Evolutionary conservation across 2,329 filamentous ascomycete genomes (phyloP).

Genomic region (Colletotrichum sp.): DNA sequence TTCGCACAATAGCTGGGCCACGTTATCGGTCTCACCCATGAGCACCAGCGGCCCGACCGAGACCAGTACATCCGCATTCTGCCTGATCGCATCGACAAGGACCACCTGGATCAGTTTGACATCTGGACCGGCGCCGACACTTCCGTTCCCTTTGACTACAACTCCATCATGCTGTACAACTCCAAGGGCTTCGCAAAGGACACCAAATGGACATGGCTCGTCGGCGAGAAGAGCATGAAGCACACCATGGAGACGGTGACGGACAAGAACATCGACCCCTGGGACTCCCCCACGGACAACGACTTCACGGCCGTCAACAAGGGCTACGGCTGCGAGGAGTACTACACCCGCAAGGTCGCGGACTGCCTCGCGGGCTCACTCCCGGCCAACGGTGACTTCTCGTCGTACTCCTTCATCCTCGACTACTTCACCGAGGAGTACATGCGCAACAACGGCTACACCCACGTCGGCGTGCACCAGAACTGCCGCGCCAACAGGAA

Average conservation of each 20-base stretch:
- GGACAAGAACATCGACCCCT: background rate
- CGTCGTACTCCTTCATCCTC: background rate
- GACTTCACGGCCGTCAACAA: background rate
- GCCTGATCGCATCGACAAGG: background rate
- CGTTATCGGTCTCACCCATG: background rate
- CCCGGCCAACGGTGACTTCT: background rate
- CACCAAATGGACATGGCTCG: background rate
- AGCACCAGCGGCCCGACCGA: conserved; percentile 2
- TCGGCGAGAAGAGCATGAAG: background rate
- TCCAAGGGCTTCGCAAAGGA: background rate
- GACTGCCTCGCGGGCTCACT: background rate
- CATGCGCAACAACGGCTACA: background rate
- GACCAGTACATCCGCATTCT: background rate
- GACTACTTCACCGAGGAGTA: background rate
- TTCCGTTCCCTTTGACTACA: conserved; percentile 4
- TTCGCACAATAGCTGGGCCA: background rate
- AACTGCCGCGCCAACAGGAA: background rate
- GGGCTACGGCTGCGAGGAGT: background rate
- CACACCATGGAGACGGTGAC: background rate
- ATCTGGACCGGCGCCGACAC: background rate
- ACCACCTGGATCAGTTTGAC: background rate
- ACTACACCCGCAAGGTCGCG: background rate
- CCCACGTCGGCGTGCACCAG: background rate
- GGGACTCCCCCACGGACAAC: background rate
- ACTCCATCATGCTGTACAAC: conserved; percentile 4